Base-by-base conservation (phyloP, 805 yeast species). In the Priceomyces medius region DNA sequence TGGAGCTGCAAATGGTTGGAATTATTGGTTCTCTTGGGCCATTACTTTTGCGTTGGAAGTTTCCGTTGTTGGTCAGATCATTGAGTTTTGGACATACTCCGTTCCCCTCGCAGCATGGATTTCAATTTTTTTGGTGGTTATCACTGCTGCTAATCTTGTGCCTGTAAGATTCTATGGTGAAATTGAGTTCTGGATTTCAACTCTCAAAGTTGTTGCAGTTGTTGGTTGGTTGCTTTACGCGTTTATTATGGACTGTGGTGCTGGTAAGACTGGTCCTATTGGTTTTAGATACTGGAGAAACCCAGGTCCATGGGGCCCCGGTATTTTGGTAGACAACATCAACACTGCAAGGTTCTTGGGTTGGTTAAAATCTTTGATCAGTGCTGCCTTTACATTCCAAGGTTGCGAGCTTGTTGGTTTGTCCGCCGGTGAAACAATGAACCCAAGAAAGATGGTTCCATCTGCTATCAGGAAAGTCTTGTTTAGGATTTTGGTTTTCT, bases 281-380 rank as follows among this genome's bases (percentile, higher is more conserved):
- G 90, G 90, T 10, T 84, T 84, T 73, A 74, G 88, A 59, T 84
- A 84, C 61, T 84, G 90, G 91, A 77, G 87, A 64, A 60, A 84
- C 55, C 88, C 89, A 10, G 88, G 88, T 48, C 76, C 88, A 8
- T 80, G 85, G 80, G 85, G 87, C 35, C 79, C 77, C 36, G 88
- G 87, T 38, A 73, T 75, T 27, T 61, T 76, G 26, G 79, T 80
- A 9, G 46, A 56, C 12, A 68, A 77, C 55, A 53, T 51, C 7
- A 66, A 70, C 46, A 79, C 83, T 35, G 85, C 72, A 38, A 71
- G 81, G 56, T 81, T 83, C 55, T 63, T 82, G 38, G 88, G 88
- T 38, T 82, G 85, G 83, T 74, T 83, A 40, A 70, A 80, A 7
- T 82, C 88, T 4, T 69, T 84, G 53, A 74, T 84, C 47, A 78